These are phyloP conservation scores for Aegilops speltoides DNA, from an alignment of 176 grass and related monocot species.

Conservation along the genomic window DNA sequence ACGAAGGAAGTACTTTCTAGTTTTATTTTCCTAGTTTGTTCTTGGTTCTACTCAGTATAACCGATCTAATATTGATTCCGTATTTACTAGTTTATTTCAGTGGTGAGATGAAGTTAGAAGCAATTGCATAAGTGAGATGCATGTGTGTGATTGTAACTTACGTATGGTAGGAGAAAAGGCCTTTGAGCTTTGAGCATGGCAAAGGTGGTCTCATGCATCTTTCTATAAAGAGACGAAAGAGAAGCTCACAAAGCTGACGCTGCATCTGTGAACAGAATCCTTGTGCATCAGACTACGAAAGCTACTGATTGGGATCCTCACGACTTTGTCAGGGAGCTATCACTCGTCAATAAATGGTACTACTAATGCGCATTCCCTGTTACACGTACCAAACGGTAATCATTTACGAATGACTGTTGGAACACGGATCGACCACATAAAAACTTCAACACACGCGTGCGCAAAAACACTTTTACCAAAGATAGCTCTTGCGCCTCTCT, in stretches of 20 bases:
- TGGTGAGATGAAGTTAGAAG: neutral
- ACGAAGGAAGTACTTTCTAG: no score
- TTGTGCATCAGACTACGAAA: neutral
- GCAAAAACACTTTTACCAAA: no score
- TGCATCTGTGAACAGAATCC: constrained; percentile 6
- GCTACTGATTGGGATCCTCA: neutral
- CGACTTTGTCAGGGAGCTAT: neutral
- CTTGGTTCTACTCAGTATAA: no score
- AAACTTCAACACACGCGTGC: no score
- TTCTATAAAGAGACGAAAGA: constrained; percentile 37
- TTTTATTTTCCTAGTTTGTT: no score
- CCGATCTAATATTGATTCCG: no score
- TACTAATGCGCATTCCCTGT: neutral
- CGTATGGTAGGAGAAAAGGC: neutral
- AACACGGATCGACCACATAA: no score
- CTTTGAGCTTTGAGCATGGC: constrained; percentile 15
- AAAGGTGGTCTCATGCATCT: constrained; percentile 26
- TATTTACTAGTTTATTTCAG: neutral
- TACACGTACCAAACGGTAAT: neutral
- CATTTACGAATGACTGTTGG: no score
- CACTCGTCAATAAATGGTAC: neutral
- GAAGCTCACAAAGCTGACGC: constrained; percentile 18
- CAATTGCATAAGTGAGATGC: neutral
- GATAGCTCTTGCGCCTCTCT: no score
- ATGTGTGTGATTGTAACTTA: constrained; percentile 10